These are phyloP conservation scores for Ascochyta clinopodiicola DNA, from an alignment of 2,329 filamentous ascomycete species.

Conservation along the genomic window DNA sequence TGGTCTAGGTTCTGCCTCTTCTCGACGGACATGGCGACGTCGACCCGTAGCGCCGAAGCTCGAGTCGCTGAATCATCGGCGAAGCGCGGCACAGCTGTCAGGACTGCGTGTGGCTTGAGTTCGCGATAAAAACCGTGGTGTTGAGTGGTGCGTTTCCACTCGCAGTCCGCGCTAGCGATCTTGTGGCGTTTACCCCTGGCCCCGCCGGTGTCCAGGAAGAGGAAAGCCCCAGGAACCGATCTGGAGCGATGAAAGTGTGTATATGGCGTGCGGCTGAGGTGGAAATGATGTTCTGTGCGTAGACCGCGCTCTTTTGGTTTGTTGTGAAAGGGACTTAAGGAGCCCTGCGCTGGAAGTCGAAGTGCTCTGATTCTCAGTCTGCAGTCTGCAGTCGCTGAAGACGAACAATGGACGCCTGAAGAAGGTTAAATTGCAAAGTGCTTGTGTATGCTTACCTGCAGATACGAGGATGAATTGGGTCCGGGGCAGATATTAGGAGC, in stretches of 20 bases:
- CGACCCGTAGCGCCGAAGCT: conserved; percentile 1
- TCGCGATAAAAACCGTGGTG: conserved; percentile 11
- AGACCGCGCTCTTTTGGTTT: neutral
- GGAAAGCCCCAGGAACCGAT: conserved; percentile 15
- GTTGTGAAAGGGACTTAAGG: neutral
- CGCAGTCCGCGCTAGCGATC: neutral
- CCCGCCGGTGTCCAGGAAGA: conserved; percentile 11
- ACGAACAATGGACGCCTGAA: no score
- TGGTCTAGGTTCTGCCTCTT: conserved; percentile 7
- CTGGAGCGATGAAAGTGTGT: conserved; percentile 3
- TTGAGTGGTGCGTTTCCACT: conserved; percentile 16
- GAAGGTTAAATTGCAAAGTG: conserved; percentile 1
- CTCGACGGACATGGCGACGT: neutral
- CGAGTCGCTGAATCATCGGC: conserved; percentile 9
- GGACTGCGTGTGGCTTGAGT: conserved; percentile 23
- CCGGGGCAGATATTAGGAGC: neutral
- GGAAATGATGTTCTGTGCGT: conserved; percentile 2
- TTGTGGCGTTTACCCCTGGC: conserved; percentile 14
- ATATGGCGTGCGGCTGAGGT: conserved; percentile 9
- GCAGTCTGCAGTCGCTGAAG: no score
- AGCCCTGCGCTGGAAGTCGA: no score
- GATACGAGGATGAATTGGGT: conserved; percentile 5
- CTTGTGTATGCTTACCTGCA: conserved; percentile 15
- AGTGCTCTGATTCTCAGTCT: no score
- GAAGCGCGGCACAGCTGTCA: conserved; percentile 19